These are phyloP conservation scores for Suzukiozyma palmioleophila DNA, from an alignment of 1,139 yeast genomes.

Conservation along the genomic window DNA sequence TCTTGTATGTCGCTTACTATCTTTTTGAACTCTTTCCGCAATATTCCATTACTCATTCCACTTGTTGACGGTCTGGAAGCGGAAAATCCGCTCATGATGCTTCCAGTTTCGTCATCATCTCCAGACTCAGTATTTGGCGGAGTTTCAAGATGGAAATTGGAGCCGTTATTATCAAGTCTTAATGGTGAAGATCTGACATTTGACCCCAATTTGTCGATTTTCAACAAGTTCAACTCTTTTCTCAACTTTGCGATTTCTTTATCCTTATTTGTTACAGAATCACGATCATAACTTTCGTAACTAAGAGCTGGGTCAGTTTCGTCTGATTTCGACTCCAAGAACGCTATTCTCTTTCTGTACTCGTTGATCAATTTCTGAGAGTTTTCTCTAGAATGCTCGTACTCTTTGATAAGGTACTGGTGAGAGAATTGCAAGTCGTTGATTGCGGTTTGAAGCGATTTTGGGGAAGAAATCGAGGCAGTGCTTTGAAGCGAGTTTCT, in stretches of 20 bases:
- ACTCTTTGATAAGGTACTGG: constrained; percentile 56
- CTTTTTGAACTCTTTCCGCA: constrained; percentile 69
- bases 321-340: constrained; percentile 27
- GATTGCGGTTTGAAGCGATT: constrained; percentile 45
- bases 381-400: constrained; percentile 51
- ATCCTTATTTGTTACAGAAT: constrained; percentile 32
- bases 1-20: constrained; percentile 61
- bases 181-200: constrained; percentile 8
- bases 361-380: constrained; percentile 46
- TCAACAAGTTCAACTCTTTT: constrained; percentile 44
- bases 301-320: constrained; percentile 2
- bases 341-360: constrained; percentile 40
- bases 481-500: constrained; percentile 19
- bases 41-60: constrained; percentile 40
- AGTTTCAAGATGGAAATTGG: constrained; percentile 8
- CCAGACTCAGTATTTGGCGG: constrained; percentile 15
- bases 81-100: neutral
- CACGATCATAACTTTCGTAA: constrained; percentile 5
- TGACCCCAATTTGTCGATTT: constrained; percentile 45
- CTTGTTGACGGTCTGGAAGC: constrained; percentile 7
- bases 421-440: constrained; percentile 62
- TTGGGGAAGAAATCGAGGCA: constrained; percentile 18
- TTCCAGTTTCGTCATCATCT: constrained; percentile 6
- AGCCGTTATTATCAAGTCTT: constrained; percentile 5
- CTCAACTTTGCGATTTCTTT: constrained; percentile 43